Conservation (phyloP, 1,139 yeast genomes). For the Magnusiomyces ingens region DNA sequence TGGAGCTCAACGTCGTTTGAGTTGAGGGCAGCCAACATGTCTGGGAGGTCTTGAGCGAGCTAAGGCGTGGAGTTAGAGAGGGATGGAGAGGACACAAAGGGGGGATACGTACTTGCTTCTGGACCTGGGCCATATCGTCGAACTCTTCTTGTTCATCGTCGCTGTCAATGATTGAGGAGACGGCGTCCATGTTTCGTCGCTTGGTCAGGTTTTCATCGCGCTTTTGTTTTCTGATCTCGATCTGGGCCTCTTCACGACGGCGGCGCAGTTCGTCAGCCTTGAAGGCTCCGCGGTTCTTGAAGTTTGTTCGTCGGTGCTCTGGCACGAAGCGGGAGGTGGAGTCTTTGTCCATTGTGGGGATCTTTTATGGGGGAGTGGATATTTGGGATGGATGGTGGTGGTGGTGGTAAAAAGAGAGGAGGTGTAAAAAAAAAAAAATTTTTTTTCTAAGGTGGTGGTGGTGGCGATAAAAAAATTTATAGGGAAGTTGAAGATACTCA, state of each 20-base stretch:
- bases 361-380: neutral
- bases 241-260: slow-evolving; percentile 96
- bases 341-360: slow-evolving; percentile 60
- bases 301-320: slow-evolving; percentile 94
- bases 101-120: neutral
- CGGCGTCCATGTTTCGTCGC: slow-evolving; percentile 66
- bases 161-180: slow-evolving; percentile 42
- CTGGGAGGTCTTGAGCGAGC: slow-evolving; percentile 56
- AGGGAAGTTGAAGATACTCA: neutral
- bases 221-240: slow-evolving; percentile 91
- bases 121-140: neutral
- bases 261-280: slow-evolving; percentile 95
- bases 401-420: neutral
- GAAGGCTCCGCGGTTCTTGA: slow-evolving; percentile 91
- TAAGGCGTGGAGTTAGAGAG: neutral
- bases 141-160: slow-evolving; percentile 37
- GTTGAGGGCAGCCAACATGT: slow-evolving; percentile 74
- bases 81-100: neutral
- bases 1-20: slow-evolving; percentile 75
- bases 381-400: neutral
- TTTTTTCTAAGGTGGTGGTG: neutral
- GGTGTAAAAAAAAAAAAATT: neutral
- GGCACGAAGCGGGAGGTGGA: slow-evolving; percentile 85
- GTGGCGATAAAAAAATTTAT: neutral
- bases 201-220: slow-evolving; percentile 92